Evolutionary conservation across 768 basidiomycete genomes (phyloP).

Genomic region (Panaeolus cyanescens): DNA sequence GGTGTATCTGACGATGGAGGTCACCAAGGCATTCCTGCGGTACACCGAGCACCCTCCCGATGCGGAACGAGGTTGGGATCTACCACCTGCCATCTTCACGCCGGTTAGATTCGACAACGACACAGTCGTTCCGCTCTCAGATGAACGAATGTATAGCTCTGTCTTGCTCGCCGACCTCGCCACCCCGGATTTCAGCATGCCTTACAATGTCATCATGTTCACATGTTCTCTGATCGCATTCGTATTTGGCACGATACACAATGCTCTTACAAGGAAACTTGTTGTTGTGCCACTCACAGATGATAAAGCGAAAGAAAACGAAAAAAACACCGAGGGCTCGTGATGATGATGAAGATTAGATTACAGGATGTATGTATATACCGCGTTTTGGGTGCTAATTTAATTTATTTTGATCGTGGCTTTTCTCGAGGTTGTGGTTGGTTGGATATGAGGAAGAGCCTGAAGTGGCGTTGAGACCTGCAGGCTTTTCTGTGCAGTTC

Average conservation of each 20-base stretch:
- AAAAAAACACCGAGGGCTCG: slow-evolving; percentile 1
- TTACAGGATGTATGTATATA: not conserved
- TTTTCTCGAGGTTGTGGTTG: not conserved
- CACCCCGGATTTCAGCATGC: slow-evolving; percentile 99
- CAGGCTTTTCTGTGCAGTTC: too few relatives aligned
- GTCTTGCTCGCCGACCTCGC: slow-evolving; percentile 89
- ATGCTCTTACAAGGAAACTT: slow-evolving; percentile 80
- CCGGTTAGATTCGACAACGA: slow-evolving; percentile 28
- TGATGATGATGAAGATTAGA: slow-evolving; percentile 5
- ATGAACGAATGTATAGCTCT: slow-evolving; percentile 69
- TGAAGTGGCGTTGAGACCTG: not conserved
- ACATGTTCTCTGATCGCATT: slow-evolving; percentile 89
- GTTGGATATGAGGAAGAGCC: not conserved
- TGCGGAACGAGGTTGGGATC: slow-evolving; percentile 92
- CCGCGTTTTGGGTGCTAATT: not conserved
- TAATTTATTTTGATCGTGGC: not conserved
- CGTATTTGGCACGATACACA: slow-evolving; percentile 92
- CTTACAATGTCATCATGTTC: slow-evolving; percentile 99
- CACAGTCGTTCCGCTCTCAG: slow-evolving; percentile 15
- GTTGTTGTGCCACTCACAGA: slow-evolving; percentile 42
- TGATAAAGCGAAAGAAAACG: not conserved
- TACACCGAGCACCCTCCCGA: slow-evolving; percentile 98
- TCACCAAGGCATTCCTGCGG: slow-evolving; percentile 82
- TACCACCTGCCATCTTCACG: slow-evolving; percentile 82
- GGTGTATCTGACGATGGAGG: slow-evolving; percentile 67